phyloP scores from a whole-genome alignment of 345 rosid species.

The Passiflora organensis region DNA sequence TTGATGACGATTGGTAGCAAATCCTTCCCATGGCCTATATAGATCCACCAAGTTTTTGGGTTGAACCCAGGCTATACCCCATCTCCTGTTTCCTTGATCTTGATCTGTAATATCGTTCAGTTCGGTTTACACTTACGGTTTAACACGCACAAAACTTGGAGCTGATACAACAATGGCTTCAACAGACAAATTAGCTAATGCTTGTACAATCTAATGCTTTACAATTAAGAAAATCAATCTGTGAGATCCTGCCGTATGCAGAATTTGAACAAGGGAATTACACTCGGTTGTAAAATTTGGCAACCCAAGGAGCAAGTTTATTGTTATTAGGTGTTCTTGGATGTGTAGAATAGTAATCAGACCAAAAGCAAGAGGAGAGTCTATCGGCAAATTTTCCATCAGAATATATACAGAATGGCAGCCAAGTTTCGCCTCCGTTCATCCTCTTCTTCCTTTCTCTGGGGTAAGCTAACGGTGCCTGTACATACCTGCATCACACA shows the following conservation, averaged over 20 bases:
- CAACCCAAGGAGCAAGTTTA: conserved; percentile 59
- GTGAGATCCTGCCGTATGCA: not conserved
- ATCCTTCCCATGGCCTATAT: no score
- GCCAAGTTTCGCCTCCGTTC: conserved; percentile 59
- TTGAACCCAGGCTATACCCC: no score
- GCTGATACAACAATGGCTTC: no score
- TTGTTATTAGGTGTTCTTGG: conserved; percentile 42
- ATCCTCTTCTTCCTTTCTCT: conserved; percentile 53
- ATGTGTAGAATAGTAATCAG: conserved; percentile 50
- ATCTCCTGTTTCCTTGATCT: no score
- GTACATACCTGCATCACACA: conserved; percentile 40
- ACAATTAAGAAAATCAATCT: no score
- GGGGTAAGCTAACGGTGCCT: conserved; percentile 69
- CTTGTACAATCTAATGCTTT: not conserved
- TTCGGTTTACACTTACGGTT: no score
- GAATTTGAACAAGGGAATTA: not conserved
- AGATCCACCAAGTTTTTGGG: no score
- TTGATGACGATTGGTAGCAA: no score
- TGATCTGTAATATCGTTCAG: no score
- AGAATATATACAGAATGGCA: conserved; percentile 50
- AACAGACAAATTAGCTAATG: no score
- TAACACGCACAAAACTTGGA: no score
- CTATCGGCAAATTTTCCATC: conserved; percentile 35
- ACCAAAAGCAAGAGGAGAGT: conserved; percentile 53
- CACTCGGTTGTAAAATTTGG: conserved; percentile 8